These are phyloP conservation scores for Pichia cactophila DNA, from an alignment of 1,139 yeast genomes.

Conservation along the genomic window DNA sequence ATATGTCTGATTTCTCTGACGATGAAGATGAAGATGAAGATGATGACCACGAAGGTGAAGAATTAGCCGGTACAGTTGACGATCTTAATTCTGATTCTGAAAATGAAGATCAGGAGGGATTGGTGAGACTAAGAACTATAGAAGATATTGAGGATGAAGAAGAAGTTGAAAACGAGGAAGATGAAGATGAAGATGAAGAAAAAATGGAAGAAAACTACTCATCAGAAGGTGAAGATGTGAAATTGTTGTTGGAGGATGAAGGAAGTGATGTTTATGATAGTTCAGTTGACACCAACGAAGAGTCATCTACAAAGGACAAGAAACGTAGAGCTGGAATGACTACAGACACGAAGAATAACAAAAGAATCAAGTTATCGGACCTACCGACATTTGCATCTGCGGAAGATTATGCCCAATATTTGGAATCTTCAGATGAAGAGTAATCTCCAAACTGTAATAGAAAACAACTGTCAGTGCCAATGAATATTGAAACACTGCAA, in stretches of 20 bases:
- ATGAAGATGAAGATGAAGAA: constrained; percentile 17
- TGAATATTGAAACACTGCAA: background rate
- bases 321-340: constrained; percentile 20
- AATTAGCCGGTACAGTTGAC: constrained; percentile 4
- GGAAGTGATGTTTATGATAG: constrained; percentile 27
- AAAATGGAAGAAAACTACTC: constrained; percentile 29
- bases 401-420: constrained; percentile 76
- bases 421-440: constrained; percentile 54
- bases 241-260: constrained; percentile 25
- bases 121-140: constrained; percentile 9
- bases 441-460: constrained; percentile 12
- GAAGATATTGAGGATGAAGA: constrained; percentile 26
- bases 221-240: constrained; percentile 28
- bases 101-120: constrained; percentile 6
- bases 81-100: constrained; percentile 3
- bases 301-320: constrained; percentile 14
- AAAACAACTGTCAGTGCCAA: background rate
- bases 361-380: constrained; percentile 54
- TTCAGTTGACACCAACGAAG: constrained; percentile 21
- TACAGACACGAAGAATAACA: constrained; percentile 37
- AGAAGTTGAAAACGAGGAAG: constrained; percentile 18
- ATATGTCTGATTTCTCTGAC: constrained; percentile 32
- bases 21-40: constrained; percentile 29
- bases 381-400: constrained; percentile 86
- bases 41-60: background rate